A percentile compares a stretch with the other conserved stretches of the same genome.
These are phyloP conservation scores for Suillus ampliporus DNA, from an alignment of 768 basidiomycete genomes.

Conservation along the genomic window DNA sequence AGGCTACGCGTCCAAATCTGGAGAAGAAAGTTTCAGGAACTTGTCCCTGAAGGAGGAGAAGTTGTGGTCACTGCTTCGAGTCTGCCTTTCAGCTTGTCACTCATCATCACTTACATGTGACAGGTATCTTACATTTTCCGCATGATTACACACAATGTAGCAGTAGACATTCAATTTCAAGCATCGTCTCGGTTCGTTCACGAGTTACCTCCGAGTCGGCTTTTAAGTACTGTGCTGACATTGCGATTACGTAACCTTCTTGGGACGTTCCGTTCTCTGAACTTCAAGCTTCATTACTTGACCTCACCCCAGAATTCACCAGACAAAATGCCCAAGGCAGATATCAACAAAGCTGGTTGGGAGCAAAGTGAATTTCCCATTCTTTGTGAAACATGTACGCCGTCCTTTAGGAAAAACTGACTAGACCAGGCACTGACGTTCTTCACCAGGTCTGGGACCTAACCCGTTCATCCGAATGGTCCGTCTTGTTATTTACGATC, in stretches of 20 bases:
- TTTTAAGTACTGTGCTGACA: not conserved
- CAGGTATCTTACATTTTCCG: slow-evolving; percentile 1
- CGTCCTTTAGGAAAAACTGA: not conserved
- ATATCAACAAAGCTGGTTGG: slow-evolving; percentile 95
- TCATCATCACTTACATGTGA: slow-evolving; percentile 62
- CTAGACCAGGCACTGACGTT: not conserved
- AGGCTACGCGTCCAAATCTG: slow-evolving; percentile 89
- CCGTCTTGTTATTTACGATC: slow-evolving; percentile 26
- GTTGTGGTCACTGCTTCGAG: slow-evolving; percentile 88
- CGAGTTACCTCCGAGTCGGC: not conserved
- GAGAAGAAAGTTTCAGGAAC: slow-evolving; percentile 83
- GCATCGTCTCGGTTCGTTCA: not conserved
- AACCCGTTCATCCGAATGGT: slow-evolving; percentile 98
- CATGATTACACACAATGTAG: slow-evolving; percentile 8
- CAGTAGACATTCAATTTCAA: slow-evolving; percentile 12
- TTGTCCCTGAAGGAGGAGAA: slow-evolving; percentile 78
- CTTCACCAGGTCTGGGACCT: slow-evolving; percentile 13
- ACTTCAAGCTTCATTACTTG: not conserved
- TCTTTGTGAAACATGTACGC: slow-evolving; percentile 90
- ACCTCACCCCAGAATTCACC: not conserved
- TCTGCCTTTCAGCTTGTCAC: slow-evolving; percentile 84
- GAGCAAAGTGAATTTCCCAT: slow-evolving; percentile 94
- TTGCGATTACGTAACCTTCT: not conserved
- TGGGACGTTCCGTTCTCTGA: not conserved
- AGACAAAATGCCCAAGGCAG: slow-evolving; percentile 74